These are phyloP conservation scores for Rhodotorula babjevae DNA, from an alignment of 768 basidiomycete genomes.

Conservation along the genomic window DNA sequence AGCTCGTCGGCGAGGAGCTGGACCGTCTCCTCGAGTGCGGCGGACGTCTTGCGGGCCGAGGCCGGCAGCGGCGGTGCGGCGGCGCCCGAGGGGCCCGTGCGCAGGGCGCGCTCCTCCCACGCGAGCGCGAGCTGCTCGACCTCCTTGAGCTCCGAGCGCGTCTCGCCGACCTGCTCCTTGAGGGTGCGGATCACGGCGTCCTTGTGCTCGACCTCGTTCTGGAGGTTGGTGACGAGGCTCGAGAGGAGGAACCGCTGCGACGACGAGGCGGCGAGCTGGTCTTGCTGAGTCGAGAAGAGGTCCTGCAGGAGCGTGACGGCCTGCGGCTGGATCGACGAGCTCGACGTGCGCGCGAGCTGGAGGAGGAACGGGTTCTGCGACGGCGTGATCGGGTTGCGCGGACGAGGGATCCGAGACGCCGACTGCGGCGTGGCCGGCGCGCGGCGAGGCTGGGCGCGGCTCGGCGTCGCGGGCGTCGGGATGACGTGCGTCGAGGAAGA, in stretches of 20 bases:
- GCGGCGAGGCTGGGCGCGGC: background rate
- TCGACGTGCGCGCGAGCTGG: constrained; percentile 3
- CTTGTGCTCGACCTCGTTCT: constrained; percentile 32
- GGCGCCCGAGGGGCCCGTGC: background rate
- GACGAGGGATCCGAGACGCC: constrained; percentile 15
- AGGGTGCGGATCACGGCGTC: constrained; percentile 15
- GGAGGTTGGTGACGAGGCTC: constrained; percentile 20
- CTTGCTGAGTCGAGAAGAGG: constrained; percentile 28
- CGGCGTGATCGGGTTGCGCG: constrained; percentile 22
- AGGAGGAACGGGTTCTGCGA: constrained; percentile 22
- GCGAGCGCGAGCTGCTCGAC: constrained; percentile 19
- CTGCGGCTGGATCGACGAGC: background rate
- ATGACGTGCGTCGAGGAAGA: background rate
- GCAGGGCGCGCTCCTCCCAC: constrained; percentile 6
- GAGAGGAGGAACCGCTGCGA: constrained; percentile 27
- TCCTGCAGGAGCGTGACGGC: constrained; percentile 17
- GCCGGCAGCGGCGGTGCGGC: background rate
- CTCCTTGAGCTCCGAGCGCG: constrained; percentile 4
- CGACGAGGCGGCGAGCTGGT: constrained; percentile 13
- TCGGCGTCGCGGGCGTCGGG: background rate
- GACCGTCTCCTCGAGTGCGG: constrained; percentile 31
- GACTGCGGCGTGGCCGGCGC: constrained; percentile 6
- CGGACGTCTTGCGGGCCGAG: constrained; percentile 6
- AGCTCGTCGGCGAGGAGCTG: constrained; percentile 31
- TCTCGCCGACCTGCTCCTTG: constrained; percentile 12